Evolutionary conservation across 2,329 filamentous ascomycete genomes (phyloP).

Genomic region (Fusarium brachygibbosum): DNA sequence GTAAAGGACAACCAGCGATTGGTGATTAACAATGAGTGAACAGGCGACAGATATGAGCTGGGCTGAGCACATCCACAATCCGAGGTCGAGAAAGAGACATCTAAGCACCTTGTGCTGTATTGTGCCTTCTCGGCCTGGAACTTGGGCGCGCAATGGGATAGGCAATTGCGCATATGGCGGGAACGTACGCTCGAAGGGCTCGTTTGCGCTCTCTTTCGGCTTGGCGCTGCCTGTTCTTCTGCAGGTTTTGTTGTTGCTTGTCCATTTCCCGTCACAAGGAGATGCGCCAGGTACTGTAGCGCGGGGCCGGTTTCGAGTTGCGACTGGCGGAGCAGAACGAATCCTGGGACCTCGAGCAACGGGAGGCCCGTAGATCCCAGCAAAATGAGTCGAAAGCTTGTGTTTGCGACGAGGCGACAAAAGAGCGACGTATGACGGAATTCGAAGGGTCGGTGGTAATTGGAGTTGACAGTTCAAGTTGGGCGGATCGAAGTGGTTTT

Average conservation of each 20-base stretch:
- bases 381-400: constrained; percentile 34
- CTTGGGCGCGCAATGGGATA: constrained; percentile 8
- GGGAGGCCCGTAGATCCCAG: constrained; percentile 49
- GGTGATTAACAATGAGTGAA: not conserved
- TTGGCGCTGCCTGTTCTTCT: constrained; percentile 50
- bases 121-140: constrained; percentile 4
- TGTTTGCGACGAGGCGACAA: constrained; percentile 12
- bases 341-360: constrained; percentile 48
- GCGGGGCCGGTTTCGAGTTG: constrained; percentile 45
- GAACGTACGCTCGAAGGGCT: constrained; percentile 49
- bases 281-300: constrained; percentile 41
- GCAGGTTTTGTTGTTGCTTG: constrained; percentile 49
- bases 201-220: constrained; percentile 50
- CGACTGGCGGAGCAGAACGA: constrained; percentile 41
- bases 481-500: constrained; percentile 48
- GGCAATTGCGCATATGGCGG: not conserved
- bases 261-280: constrained; percentile 49
- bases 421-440: constrained; percentile 4
- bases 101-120: constrained; percentile 6
- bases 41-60: constrained; percentile 6
- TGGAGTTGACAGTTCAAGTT: constrained; percentile 41
- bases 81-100: constrained; percentile 8
- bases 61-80: constrained; percentile 10
- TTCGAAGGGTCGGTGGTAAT: constrained; percentile 26
- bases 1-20: not conserved